Percentiles rank a stretch among this genome's conserved stretches.
phyloP scores from a whole-genome alignment of 129 eudicot species.

The Logfia minima region DNA sequence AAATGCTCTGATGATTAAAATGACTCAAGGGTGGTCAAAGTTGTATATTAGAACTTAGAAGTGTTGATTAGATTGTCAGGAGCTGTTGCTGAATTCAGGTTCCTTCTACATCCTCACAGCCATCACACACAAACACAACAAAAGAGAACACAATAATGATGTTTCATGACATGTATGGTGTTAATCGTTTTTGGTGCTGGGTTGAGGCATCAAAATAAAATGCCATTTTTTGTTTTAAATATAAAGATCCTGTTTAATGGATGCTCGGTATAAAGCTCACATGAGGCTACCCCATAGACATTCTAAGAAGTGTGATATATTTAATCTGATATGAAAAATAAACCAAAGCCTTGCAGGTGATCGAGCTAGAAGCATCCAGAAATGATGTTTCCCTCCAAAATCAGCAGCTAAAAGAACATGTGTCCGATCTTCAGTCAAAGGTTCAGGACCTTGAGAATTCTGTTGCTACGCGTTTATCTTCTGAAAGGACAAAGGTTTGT shows the following conservation, averaged over 20 bases:
- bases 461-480: constrained; percentile 36
- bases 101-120: neutral
- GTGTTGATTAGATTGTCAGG: neutral
- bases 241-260: neutral
- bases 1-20: neutral
- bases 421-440: constrained; percentile 51
- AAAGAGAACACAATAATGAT: neutral
- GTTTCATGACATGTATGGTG: neutral
- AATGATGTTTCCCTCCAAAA: constrained; percentile 53
- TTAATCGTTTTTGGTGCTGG: constrained; percentile 8
- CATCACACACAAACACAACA: neutral
- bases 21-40: neutral
- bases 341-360: constrained; percentile 81
- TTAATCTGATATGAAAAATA: constrained; percentile 56
- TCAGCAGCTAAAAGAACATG: constrained; percentile 48
- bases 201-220: neutral
- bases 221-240: neutral
- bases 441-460: constrained; percentile 50
- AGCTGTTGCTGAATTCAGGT: neutral
- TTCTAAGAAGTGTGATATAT: constrained; percentile 19
- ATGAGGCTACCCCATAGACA: constrained; percentile 22
- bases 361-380: constrained; percentile 57
- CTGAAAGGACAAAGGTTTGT: constrained; percentile 38
- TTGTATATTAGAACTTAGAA: neutral
- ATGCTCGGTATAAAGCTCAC: constrained; percentile 5